These are phyloP conservation scores for Fusarium sp. DNA, from an alignment of 2,329 filamentous ascomycete species.

Conservation along the genomic window DNA sequence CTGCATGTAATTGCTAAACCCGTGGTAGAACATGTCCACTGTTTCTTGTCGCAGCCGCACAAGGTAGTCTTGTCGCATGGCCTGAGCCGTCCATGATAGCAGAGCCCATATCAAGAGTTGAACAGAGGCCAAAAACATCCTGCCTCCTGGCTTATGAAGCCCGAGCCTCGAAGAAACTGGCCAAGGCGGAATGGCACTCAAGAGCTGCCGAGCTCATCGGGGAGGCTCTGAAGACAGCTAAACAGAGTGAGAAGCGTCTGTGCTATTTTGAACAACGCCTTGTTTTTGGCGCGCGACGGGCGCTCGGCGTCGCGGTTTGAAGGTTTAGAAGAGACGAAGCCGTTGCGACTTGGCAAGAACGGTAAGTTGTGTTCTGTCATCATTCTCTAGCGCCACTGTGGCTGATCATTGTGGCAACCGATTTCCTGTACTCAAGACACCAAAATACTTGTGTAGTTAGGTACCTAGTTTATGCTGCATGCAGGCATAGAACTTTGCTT, in stretches of 20 bases:
- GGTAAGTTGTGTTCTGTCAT: slow-evolving; percentile 37
- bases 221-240: slow-evolving; percentile 20
- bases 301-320: slow-evolving; percentile 27
- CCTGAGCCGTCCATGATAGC: slow-evolving; percentile 55
- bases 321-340: slow-evolving; percentile 20
- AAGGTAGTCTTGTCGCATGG: slow-evolving; percentile 66
- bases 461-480: too few relatives aligned
- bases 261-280: slow-evolving; percentile 7
- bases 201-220: slow-evolving; percentile 41
- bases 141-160: slow-evolving; percentile 38
- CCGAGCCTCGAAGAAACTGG: slow-evolving; percentile 24
- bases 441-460: background rate
- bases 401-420: slow-evolving; percentile 25
- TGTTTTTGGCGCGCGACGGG: slow-evolving; percentile 29
- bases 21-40: slow-evolving; percentile 92
- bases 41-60: slow-evolving; percentile 66
- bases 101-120: slow-evolving; percentile 44
- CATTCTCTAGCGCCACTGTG: slow-evolving; percentile 29
- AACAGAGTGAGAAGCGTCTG: slow-evolving; percentile 11
- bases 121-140: slow-evolving; percentile 43
- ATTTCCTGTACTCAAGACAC: background rate
- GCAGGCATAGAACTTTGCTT: too few relatives aligned
- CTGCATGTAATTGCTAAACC: slow-evolving; percentile 92
- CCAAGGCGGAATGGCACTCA: slow-evolving; percentile 35
- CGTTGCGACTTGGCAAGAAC: slow-evolving; percentile 16